Evolutionary conservation across 208 protist species (phyloP), one percentile per base, ranked within the genome.

Genomic region (Crithidia bombi): DNA sequence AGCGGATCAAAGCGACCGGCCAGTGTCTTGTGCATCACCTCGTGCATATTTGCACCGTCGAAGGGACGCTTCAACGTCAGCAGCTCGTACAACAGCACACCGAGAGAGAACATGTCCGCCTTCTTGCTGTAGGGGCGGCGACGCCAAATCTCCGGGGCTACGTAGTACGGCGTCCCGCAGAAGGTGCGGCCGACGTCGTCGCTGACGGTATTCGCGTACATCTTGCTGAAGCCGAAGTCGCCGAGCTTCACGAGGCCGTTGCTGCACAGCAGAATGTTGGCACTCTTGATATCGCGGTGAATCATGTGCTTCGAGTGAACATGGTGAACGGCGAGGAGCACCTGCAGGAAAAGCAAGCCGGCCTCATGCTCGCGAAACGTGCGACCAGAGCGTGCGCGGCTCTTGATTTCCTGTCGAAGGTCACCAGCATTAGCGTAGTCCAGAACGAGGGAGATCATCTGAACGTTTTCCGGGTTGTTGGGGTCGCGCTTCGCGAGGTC

Each of bases 61-160:
- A 94, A 94, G 9, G 92, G 89, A 23, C 83, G 86, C 75, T 90
- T 90, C 51, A 94, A 69, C 36, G 90, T 90, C 33, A 95, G 75
- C 68, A 97, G 58, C 69, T 97, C 92, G 78, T 95, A 95, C 51
- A 97, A 76, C 1, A 95, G 66, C 11, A 91, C 87, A 44, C 92
- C 92, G 21, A 98, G 75, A 5, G 91, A 88, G 83, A 97, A 98
- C 73, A 98, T 85, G 72, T 98, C 96, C 14, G 80, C 78, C 82
- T 98, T 98, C 69, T 91, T 89, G 76, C 94, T 91, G 75, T 98
- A 98, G n/a, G 89, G 88, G 55, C 91, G 85, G 57, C 92, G 76
- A 35, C 87, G 82, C 83, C 89, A 98, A 41, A 98, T 87, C 79
- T 98, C 94, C 17, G 96, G 96, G 12, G 91, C 82, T 38, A 98